Evolutionary conservation across 306 rosid genomes (phyloP), one percentile per base, ranked within the genome.

Genomic region (Lithocarpus polystachyus): DNA sequence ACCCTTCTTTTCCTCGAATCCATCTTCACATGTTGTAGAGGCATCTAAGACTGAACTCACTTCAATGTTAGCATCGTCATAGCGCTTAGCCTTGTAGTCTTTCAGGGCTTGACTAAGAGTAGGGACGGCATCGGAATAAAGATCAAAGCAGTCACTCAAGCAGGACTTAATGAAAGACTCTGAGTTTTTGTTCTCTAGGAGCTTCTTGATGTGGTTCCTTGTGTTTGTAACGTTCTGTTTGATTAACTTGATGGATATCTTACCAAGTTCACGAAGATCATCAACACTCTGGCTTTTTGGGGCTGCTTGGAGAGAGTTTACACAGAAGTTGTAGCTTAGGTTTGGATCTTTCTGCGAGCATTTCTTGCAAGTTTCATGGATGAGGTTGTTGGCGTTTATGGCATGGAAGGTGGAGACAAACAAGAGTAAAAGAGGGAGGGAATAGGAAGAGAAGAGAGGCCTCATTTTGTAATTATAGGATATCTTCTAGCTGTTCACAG

Each of bases 21-120:
- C 97, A 79, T 93, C 98, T 73, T 91, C 97, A 40, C 98, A 93
- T 1, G 97, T 93, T 0, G 90, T 81, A 0, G 90, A 62, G 37
- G 90, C 87, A 59, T 89, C 97, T 57, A 81, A 20, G 18, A 89
- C 85, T 0, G 91, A 89, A 18, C 93, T 89, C 48, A 90, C 35
- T 10, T 75, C 79, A 5, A 90, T 51, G 17, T 89, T 89, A 33
- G 77, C 90, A 22, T 89, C 90, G 0, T 5, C 80, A 56, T 89
- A 90, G 14, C 73, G 90, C 68, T 82, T 89, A 4, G 55, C 45
- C 76, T 43, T 85, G 83, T 82, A 93, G 35, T 81, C 85, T 76
- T 62, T 82, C 56, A 72, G 62, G 48, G 88, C 86, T 13, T 80
- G 84, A 75, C 80, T 77, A 60, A 90, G 18, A 55, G 90, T 79